Evolutionary conservation across 2,329 filamentous ascomycete genomes (phyloP).

Genomic region (Acrodontium crateriforme): DNA sequence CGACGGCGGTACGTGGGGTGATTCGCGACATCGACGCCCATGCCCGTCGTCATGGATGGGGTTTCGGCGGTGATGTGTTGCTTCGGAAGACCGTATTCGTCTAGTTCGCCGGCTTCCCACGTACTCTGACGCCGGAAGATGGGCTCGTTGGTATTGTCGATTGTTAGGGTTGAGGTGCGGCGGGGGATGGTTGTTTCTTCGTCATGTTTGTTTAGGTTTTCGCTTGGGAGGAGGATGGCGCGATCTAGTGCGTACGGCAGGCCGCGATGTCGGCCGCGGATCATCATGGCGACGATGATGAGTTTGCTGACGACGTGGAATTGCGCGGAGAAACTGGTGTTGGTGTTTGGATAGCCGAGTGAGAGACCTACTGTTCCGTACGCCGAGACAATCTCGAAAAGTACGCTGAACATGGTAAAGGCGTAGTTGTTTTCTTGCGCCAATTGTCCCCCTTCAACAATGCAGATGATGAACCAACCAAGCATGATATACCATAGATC

Average conservation of each 20-base stretch:
- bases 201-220: constrained; percentile 49
- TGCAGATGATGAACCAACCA: constrained; percentile 82
- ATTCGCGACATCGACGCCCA: constrained; percentile 8
- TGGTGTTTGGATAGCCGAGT: constrained; percentile 61
- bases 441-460: constrained; percentile 66
- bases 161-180: constrained; percentile 12
- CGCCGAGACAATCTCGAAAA: constrained; percentile 81
- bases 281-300: constrained; percentile 52
- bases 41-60: constrained; percentile 8
- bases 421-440: constrained; percentile 43
- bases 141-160: constrained; percentile 4
- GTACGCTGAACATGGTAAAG: constrained; percentile 38
- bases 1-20: constrained; percentile 5
- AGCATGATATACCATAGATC: constrained; percentile 96
- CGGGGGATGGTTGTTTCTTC: constrained; percentile 28
- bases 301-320: constrained; percentile 59
- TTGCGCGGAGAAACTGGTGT: constrained; percentile 70
- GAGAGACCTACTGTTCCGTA: constrained; percentile 91
- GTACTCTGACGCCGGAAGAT: constrained; percentile 5
- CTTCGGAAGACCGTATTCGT: constrained; percentile 14
- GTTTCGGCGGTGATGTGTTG: constrained; percentile 8
- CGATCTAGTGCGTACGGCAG: constrained; percentile 54
- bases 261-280: constrained; percentile 51
- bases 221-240: constrained; percentile 54
- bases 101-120: constrained; percentile 15